Evolutionary conservation across 169 alveolate genomes (phyloP), one percentile per base, ranked within the genome.

Genomic region (Eimeria mitis): DNA sequence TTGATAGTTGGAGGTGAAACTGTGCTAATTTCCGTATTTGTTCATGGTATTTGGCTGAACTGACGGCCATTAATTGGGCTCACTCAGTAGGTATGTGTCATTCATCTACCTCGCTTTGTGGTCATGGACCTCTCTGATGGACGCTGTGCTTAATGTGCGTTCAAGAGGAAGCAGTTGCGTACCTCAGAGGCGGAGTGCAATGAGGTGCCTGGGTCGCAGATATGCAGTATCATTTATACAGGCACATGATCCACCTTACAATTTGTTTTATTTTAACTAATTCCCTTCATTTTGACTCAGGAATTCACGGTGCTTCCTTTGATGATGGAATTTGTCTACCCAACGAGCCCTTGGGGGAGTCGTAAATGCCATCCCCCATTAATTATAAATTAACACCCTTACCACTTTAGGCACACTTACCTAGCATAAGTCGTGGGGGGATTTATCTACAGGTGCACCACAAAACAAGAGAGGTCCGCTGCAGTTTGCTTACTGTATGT

Each of bases 11-110:
- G 44, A 16, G 31, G 40, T 31, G 76, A 7, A n/a, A 47, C 76
- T 68, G 76, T 31, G 76, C 76, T 68, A 68, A 68, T 68, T 31
- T 47, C 47, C 44, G 42, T 68, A 19, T 68, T 68, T 31, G 76
- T 68, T 31, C 44, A 68, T 40, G 81, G 71, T 37, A 63, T 63
- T 63, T 63, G 71, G 81, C 81, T 71, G n/a, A 71, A 54, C 81
- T 71, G 81, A 34, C 34, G 54, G 54, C 5, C 81, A 9, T 21
- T 71, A 1, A 8, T 56, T 56, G 11, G 65, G 65, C 65, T 56
- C 65, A 21, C 31, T 71, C 14, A 34, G 81, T 71, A 71, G 49
- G 52, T 40, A 71, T 71, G 54, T 71, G 81, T 71, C 81, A 71
- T 71, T 16, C 76, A 9, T 68, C 52, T 37, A 1, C 31, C 54